Percentiles rank a stretch among this genome's conserved stretches.
These are phyloP conservation scores for Nakaseomyces glabratus DNA, from an alignment of 1,139 yeast species.

Conservation along the genomic window DNA sequence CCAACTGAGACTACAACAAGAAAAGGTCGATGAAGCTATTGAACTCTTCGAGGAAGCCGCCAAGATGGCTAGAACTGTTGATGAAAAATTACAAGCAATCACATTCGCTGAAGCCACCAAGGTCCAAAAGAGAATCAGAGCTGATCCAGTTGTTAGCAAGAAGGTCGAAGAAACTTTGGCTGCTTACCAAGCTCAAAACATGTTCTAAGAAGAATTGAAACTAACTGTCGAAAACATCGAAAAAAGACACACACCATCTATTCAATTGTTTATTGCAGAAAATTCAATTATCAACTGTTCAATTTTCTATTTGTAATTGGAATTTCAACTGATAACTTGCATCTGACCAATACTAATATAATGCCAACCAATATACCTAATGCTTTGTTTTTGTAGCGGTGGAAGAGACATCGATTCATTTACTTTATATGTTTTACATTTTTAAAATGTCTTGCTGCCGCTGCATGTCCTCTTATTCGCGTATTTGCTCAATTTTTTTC, in stretches of 20 bases:
- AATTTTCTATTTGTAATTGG: too few species aligned
- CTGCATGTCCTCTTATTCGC: too few species aligned
- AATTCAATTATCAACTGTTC: too few species aligned
- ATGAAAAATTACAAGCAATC: constrained; percentile 82
- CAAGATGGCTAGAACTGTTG: constrained; percentile 66
- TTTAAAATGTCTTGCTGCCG: too few species aligned
- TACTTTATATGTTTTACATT: too few species aligned
- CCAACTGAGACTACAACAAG: constrained; percentile 74
- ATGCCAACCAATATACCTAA: background rate
- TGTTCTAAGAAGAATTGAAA: constrained; percentile 12
- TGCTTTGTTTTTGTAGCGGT: background rate
- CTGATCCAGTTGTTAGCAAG: constrained; percentile 47
- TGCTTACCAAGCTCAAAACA: constrained; percentile 22
- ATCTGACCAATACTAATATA: background rate
- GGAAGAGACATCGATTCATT: background rate
- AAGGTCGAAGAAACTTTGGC: constrained; percentile 37
- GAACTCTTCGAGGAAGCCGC: constrained; percentile 71
- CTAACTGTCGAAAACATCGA: too few species aligned
- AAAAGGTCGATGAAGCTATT: constrained; percentile 72
- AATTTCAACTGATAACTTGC: too few species aligned
- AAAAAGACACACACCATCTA: too few species aligned
- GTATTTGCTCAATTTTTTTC: too few species aligned
- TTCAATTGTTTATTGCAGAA: too few species aligned
- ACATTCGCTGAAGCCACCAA: constrained; percentile 84
- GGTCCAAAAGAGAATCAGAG: constrained; percentile 60